Percentiles rank a stretch among this genome's conserved stretches.
These are phyloP conservation scores for Gnetum montanum DNA, from an alignment of 75 land plant species.

Conservation along the genomic window DNA sequence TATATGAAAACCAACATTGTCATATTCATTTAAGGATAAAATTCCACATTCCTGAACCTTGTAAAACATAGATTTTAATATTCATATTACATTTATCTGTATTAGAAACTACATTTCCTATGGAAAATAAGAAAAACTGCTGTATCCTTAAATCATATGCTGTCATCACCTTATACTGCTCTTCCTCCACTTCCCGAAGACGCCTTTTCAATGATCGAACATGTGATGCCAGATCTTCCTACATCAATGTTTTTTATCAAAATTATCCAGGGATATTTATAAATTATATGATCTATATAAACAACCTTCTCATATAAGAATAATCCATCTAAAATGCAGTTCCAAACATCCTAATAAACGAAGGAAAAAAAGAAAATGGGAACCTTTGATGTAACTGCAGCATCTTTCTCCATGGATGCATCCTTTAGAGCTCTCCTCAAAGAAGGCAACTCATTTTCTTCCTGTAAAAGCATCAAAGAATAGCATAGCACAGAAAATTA, in stretches of 20 bases:
- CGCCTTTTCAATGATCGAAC: conserved; percentile 47
- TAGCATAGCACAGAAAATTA: background rate
- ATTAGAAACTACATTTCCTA: too few species aligned
- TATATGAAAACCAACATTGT: too few species aligned
- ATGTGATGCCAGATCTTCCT: conserved; percentile 69
- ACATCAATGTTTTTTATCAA: too few species aligned
- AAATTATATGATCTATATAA: background rate
- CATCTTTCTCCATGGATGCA: conserved; percentile 63
- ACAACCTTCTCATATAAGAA: background rate
- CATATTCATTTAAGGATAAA: too few species aligned
- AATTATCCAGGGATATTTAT: too few species aligned
- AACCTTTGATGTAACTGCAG: conserved; percentile 63
- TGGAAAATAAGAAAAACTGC: too few species aligned
- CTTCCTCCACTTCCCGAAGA: conserved; percentile 65
- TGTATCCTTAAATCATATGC: too few species aligned
- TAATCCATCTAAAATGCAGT: background rate
- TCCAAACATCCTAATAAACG: background rate
- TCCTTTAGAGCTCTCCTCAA: conserved; percentile 54
- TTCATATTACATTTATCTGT: too few species aligned
- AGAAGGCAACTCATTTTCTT: conserved; percentile 38
- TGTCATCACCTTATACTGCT: conserved; percentile 71
- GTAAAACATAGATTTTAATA: too few species aligned
- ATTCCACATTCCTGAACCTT: too few species aligned
- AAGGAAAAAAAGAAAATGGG: too few species aligned
- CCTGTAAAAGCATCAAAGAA: conserved; percentile 14